Conservation (phyloP, 1,139 yeast genomes). For the Protomyces inouyei region DNA sequence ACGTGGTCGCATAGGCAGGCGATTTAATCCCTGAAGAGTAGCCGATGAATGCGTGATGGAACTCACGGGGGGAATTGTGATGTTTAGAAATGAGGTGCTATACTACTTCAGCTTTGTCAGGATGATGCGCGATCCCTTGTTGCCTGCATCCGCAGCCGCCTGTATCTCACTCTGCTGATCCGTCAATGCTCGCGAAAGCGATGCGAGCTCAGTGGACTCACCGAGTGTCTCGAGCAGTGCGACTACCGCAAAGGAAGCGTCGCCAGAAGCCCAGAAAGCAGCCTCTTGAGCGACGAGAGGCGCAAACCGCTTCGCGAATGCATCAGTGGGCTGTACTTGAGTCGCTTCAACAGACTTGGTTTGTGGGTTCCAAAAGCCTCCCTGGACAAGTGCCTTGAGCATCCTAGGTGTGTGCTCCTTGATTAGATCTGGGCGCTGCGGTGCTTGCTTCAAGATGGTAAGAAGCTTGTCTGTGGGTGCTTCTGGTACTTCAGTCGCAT, state of each 20-base stretch:
- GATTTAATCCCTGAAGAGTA: no score
- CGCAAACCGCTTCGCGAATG: conserved; percentile 52
- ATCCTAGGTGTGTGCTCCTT: conserved; percentile 74
- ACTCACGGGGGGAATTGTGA: background rate
- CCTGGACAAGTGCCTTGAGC: conserved; percentile 69
- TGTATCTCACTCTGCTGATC: background rate
- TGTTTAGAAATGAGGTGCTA: background rate
- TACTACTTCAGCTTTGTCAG: background rate
- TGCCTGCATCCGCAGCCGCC: conserved; percentile 12
- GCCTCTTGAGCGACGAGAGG: conserved; percentile 49
- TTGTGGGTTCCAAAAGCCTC: conserved; percentile 64
- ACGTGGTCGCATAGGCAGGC: no score
- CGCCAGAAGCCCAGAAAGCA: conserved; percentile 65
- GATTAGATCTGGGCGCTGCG: conserved; percentile 25
- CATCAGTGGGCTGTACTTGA: conserved; percentile 55
- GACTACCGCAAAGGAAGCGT: conserved; percentile 76
- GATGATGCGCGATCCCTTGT: conserved; percentile 12
- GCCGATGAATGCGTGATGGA: no score
- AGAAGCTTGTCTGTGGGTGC: conserved; percentile 54
- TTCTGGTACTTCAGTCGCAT: conserved; percentile 46
- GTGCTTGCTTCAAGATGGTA: conserved; percentile 60
- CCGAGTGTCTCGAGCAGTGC: conserved; percentile 42
- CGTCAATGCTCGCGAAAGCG: background rate
- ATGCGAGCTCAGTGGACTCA: conserved; percentile 41
- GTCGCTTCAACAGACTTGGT: conserved; percentile 46